Conservation (phyloP, 352 stramenopile genomes). For the Halophytophthora polymorphica region DNA sequence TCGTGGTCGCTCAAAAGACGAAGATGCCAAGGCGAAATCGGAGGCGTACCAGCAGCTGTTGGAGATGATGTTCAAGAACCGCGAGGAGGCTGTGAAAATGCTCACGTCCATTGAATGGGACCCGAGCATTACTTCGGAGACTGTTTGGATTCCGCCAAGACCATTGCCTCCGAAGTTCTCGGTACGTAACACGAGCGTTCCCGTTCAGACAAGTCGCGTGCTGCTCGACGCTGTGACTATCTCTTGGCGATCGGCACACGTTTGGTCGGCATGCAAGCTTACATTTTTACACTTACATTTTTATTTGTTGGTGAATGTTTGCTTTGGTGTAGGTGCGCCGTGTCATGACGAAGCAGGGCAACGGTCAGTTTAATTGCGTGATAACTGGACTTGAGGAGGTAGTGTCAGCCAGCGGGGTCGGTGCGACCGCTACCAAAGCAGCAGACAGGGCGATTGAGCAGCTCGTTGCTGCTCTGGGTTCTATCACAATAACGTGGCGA, state of each 20-base stretch:
- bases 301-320: slow-evolving; percentile 3
- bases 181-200: slow-evolving; percentile 9
- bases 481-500: slow-evolving; percentile 50
- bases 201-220: neutral
- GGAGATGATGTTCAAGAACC: slow-evolving; percentile 46
- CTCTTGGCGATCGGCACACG: too few species aligned
- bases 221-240: neutral
- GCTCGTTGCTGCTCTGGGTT: slow-evolving; percentile 35
- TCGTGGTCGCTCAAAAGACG: slow-evolving; percentile 25
- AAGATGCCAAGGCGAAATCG: slow-evolving; percentile 38
- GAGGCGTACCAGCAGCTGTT: slow-evolving; percentile 65
- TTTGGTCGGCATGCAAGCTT: slow-evolving; percentile 7
- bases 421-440: slow-evolving; percentile 27
- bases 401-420: slow-evolving; percentile 26
- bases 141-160: slow-evolving; percentile 14
- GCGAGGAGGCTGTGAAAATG: slow-evolving; percentile 26
- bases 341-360: slow-evolving; percentile 12
- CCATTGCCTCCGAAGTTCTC: slow-evolving; percentile 12
- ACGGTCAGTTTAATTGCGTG: slow-evolving; percentile 26
- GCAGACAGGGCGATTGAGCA: slow-evolving; percentile 27
- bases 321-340: slow-evolving; percentile 21
- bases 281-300: slow-evolving; percentile 1
- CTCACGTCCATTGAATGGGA: slow-evolving; percentile 47
- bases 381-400: slow-evolving; percentile 32
- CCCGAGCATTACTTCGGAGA: slow-evolving; percentile 20